Conservation (phyloP, 176 grass and related monocot species). For the Aegilops tauschii region DNA sequence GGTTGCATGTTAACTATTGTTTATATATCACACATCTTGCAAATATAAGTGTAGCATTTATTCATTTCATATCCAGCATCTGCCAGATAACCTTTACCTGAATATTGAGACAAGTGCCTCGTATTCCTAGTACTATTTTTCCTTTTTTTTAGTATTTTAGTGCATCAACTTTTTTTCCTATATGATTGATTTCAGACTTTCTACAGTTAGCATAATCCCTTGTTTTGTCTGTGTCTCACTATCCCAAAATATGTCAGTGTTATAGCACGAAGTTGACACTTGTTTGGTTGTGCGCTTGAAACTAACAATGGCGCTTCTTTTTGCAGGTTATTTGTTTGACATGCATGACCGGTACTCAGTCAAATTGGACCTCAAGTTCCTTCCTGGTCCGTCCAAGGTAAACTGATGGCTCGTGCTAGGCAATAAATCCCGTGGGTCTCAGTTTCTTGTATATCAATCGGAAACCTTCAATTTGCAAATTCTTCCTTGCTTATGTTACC, state of each 20-base stretch:
- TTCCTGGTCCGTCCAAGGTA: background rate
- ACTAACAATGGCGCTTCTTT: background rate
- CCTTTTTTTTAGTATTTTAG: too few relatives aligned
- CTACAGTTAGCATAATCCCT: background rate
- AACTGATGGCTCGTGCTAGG: background rate
- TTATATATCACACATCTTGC: background rate
- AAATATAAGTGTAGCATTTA: too few relatives aligned
- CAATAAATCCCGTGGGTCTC: background rate
- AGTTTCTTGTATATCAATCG: background rate
- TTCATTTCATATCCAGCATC: too few relatives aligned
- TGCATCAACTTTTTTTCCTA: too few relatives aligned
- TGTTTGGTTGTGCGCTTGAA: background rate
- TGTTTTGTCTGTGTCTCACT: background rate
- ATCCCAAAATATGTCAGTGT: background rate
- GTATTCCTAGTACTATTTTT: too few relatives aligned
- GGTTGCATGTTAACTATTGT: background rate
- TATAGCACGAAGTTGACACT: background rate
- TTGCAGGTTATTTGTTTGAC: constrained; percentile 4
- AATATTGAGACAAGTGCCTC: too few relatives aligned
- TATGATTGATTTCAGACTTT: background rate
- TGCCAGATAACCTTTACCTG: too few relatives aligned
- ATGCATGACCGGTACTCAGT: background rate
- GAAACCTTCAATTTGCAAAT: background rate
- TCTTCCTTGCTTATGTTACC: background rate
- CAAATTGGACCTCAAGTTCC: background rate